Conservation (phyloP, 345 rosid genomes). For the Populus tremula region DNA sequence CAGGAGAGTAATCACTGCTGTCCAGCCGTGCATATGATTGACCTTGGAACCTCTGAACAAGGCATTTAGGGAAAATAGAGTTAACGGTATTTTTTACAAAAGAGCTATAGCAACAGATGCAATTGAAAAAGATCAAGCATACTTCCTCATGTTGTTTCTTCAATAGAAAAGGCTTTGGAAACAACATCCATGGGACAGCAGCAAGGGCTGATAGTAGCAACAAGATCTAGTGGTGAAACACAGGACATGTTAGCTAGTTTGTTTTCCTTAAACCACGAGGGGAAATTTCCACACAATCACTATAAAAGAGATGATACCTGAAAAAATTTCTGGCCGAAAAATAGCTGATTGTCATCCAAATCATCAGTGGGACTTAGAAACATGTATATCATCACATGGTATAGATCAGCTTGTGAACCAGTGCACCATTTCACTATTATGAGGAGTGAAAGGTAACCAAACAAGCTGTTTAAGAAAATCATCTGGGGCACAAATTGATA, state of each 20-base stretch:
- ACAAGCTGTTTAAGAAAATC: conserved; percentile 83
- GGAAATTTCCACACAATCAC: conserved; percentile 1
- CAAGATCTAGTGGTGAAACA: conserved; percentile 17
- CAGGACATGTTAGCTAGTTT: neutral
- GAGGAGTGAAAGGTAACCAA: conserved; percentile 87
- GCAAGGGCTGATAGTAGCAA: conserved; percentile 60
- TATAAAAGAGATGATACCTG: conserved; percentile 5
- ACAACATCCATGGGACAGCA: conserved; percentile 94
- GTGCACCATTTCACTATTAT: conserved; percentile 86
- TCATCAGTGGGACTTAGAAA: conserved; percentile 91
- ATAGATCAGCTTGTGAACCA: conserved; percentile 90
- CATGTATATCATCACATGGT: conserved; percentile 96
- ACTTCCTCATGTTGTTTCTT: conserved; percentile 84
- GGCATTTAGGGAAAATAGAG: conserved; percentile 1
- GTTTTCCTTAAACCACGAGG: neutral
- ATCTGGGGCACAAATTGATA: conserved; percentile 93
- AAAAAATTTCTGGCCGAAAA: conserved; percentile 52
- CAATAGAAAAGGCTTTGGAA: conserved; percentile 93
- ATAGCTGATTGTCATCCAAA: conserved; percentile 84
- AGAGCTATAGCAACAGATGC: neutral
- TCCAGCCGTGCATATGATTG: conserved; percentile 56
- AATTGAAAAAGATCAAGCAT: conserved; percentile 18
- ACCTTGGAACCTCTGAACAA: conserved; percentile 79
- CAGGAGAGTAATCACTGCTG: conserved; percentile 65
- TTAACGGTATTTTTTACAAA: conserved; percentile 2